Percentiles rank a stretch among this genome's conserved stretches.
These are phyloP conservation scores for Lenzites betulinus DNA, from an alignment of 768 basidiomycete species.

Conservation along the genomic window DNA sequence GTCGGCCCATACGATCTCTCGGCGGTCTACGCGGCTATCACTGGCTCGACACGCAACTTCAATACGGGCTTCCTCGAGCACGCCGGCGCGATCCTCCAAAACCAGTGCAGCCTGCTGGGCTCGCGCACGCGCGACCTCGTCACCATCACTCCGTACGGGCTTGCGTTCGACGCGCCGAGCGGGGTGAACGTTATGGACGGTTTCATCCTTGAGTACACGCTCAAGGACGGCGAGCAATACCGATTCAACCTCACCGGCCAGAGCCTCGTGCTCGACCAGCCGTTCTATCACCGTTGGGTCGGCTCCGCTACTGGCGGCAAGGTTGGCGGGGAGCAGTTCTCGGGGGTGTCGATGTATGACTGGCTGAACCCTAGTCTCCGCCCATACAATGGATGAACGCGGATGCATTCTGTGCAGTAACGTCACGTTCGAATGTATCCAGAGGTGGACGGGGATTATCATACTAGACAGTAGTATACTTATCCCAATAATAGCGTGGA, in stretches of 20 bases:
- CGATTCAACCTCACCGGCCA: slow-evolving; percentile 25
- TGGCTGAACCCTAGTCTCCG: slow-evolving; percentile 21
- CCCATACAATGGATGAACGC: slow-evolving; percentile 3
- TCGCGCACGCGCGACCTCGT: slow-evolving; percentile 20
- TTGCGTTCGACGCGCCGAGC: slow-evolving; percentile 9
- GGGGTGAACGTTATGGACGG: slow-evolving; percentile 21
- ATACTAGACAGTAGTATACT: no score
- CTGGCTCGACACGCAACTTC: slow-evolving; percentile 20
- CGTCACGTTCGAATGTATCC: no score
- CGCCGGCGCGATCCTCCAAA: slow-evolving; percentile 27
- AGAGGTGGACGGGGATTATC: no score
- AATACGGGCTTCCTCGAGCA: slow-evolving; percentile 29
- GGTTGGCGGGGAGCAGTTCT: slow-evolving; percentile 9
- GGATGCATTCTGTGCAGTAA: background rate
- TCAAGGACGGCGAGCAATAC: slow-evolving; percentile 24
- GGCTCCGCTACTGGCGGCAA: slow-evolving; percentile 19
- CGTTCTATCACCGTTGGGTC: slow-evolving; percentile 30
- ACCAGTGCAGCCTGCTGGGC: slow-evolving; percentile 28
- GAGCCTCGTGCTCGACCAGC: slow-evolving; percentile 22
- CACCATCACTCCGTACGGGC: slow-evolving; percentile 23
- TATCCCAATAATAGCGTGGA: no score
- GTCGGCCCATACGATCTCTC: slow-evolving; percentile 28
- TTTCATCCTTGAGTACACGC: slow-evolving; percentile 22
- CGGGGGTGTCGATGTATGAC: slow-evolving; percentile 10
- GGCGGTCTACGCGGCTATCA: slow-evolving; percentile 19